Evolutionary conservation across 108 stramenopile species (phyloP).

Genomic region (Nitzschia sp.): DNA sequence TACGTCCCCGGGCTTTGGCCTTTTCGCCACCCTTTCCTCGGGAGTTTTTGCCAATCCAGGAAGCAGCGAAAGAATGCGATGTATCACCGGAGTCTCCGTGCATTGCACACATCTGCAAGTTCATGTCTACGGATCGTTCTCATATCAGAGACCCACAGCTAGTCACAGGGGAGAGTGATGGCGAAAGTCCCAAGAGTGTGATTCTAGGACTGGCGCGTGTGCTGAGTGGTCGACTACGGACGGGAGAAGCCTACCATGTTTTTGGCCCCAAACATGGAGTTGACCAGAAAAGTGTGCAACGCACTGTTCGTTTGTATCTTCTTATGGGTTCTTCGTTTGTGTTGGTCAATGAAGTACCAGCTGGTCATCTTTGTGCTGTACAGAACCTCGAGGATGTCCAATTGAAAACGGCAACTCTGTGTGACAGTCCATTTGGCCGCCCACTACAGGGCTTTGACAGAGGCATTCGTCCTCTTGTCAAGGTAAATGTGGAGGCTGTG

Average conservation of each 20-base stretch:
- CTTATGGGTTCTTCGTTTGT: slow-evolving; percentile 88
- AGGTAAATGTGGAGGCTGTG: slow-evolving; percentile 84
- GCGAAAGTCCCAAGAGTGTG: slow-evolving; percentile 25
- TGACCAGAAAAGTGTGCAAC: slow-evolving; percentile 8
- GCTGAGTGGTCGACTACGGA: slow-evolving; percentile 62
- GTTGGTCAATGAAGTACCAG: slow-evolving; percentile 74
- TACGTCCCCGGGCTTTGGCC: slow-evolving; percentile 63
- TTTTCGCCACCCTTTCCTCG: slow-evolving; percentile 37
- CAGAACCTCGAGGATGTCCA: slow-evolving; percentile 78
- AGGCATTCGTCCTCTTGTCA: slow-evolving; percentile 79
- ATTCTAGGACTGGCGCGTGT: slow-evolving; percentile 83
- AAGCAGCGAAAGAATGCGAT: slow-evolving; percentile 61
- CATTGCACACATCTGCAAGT: slow-evolving; percentile 84
- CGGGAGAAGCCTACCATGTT: slow-evolving; percentile 57
- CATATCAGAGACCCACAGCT: slow-evolving; percentile 70
- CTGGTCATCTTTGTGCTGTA: slow-evolving; percentile 87
- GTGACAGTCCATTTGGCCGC: slow-evolving; percentile 59
- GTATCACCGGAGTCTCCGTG: slow-evolving; percentile 41
- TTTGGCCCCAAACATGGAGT: slow-evolving; percentile 74
- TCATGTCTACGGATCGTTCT: slow-evolving; percentile 53
- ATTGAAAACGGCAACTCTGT: slow-evolving; percentile 77
- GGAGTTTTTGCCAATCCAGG: slow-evolving; percentile 37
- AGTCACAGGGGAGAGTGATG: slow-evolving; percentile 20
- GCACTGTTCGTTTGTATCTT: slow-evolving; percentile 63
- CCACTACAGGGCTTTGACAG: slow-evolving; percentile 71